phyloP scores from a whole-genome alignment of 176 grass and related monocot species.

The Typha latifolia region DNA sequence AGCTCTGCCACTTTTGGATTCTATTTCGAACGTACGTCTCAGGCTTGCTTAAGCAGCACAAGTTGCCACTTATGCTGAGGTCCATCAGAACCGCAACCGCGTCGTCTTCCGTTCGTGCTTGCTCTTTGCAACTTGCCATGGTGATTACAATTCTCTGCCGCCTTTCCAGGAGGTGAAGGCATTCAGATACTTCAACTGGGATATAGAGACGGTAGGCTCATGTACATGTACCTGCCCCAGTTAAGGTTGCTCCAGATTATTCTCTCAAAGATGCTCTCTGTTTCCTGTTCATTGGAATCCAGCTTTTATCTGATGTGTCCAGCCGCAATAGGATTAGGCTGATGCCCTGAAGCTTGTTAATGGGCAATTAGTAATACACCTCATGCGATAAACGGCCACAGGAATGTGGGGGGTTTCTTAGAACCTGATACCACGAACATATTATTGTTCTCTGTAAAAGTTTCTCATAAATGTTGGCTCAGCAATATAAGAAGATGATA shows the following conservation, averaged over 20 bases:
- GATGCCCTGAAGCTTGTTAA: too few species aligned
- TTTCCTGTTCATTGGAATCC: conserved; percentile 5
- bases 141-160: background rate
- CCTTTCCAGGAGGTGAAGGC: background rate
- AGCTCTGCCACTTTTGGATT: too few species aligned
- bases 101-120: background rate
- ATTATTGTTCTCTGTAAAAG: background rate
- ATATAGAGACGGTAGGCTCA: background rate
- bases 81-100: background rate
- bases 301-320: background rate
- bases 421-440: conserved; percentile 3
- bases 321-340: too few species aligned
- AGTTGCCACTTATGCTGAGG: background rate
- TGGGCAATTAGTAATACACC: too few species aligned
- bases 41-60: background rate
- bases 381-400: too few species aligned
- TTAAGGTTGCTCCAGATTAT: conserved; percentile 23
- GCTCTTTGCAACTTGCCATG: background rate
- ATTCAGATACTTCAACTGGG: background rate
- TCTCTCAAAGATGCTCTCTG: conserved; percentile 8
- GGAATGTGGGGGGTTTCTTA: background rate
- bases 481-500: background rate
- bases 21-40: background rate
- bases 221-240: conserved; percentile 30
- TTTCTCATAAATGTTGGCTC: background rate